These are phyloP conservation scores for Camellia lanceoleosa DNA, from an alignment of 148 eudicot genomes.

Conservation along the genomic window DNA sequence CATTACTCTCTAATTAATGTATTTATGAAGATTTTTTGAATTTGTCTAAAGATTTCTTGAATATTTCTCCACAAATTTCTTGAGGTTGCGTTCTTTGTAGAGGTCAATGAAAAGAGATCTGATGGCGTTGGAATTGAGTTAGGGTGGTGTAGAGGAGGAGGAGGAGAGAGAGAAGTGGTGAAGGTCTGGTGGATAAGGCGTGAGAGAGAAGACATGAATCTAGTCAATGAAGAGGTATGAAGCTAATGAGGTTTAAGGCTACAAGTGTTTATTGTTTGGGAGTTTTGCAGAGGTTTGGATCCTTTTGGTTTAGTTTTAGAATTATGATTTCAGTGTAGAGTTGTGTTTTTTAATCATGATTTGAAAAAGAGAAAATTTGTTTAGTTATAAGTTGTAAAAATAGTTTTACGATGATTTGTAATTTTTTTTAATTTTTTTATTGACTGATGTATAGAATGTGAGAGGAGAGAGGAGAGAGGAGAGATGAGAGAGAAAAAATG, in stretches of 20 bases:
- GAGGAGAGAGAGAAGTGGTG: constrained; percentile 9
- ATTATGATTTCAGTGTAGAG: too few relatives aligned
- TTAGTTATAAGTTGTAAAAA: too few relatives aligned
- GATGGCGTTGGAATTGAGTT: constrained; percentile 1
- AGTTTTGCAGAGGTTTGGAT: background rate
- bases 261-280: background rate
- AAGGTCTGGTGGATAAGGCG: constrained; percentile 36
- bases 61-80: constrained; percentile 28
- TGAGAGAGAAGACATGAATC: constrained; percentile 29
- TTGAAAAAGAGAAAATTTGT: too few relatives aligned
- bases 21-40: constrained; percentile 35
- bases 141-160: background rate
- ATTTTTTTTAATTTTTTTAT: too few relatives aligned
- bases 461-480: too few relatives aligned
- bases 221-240: too few relatives aligned
- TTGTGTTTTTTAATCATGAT: too few relatives aligned
- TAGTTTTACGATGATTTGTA: too few relatives aligned
- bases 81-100: constrained; percentile 33
- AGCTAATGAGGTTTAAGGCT: background rate
- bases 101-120: constrained; percentile 18
- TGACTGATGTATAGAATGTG: too few relatives aligned
- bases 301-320: too few relatives aligned
- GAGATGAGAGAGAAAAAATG: too few relatives aligned
- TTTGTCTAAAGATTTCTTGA: constrained; percentile 36
- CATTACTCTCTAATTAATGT: too few relatives aligned